Evolutionary conservation across 2,329 filamentous ascomycete genomes (phyloP), one percentile per base, ranked within the genome.

Genomic region (Orbilia ellipsospora): DNA sequence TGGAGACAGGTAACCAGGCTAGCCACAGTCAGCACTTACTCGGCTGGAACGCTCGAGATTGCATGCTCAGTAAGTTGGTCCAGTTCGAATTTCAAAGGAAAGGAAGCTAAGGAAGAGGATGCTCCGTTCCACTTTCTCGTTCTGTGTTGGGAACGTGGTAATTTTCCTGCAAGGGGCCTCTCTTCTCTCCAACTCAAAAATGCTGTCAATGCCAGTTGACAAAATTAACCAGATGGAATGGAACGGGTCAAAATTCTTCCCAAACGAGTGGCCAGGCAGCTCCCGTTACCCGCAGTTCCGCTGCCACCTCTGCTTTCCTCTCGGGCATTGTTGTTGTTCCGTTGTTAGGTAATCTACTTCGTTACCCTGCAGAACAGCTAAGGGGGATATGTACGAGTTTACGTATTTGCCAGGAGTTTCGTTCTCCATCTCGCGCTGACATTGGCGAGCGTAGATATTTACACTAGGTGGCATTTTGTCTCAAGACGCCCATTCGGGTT

Each of bases 121-220:
- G 54, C 20, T 51, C 59, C n/a, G n/a, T 15, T 42, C 7, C 44
- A 52, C 28, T 60, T 68, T 61, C 55, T 54, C 28, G 42, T 64
- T 67, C 48, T 74, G 70, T 28, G 70, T 74, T 74, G 70, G 60
- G 70, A 74, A 74, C 70, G 70, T 74, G 70, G 70, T 74, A 74
- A 45, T 62, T 67, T 68, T 16, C 42, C 50, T 48, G 59, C 61
- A 66, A 54, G 69, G 70, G 68, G 15, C 18, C 20, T 23, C 28
- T 18, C 48, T 51, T 51, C 48, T 51, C 48, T 18, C 44, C 44
- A 48, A 18, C 44, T 6, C 4, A n/a, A 48, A 18, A 48, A 48
- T 48, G 16, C 44, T 2, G 44, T 15, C 16, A 52, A 60, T 70
- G 65, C 48, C 36, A 48, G 48, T 20, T 4, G 23, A 13, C 20